A percentile compares a stretch with the other conserved stretches of the same genome.
Conservation (phyloP, 805 yeast species). For the Nakazawaea ishiwadae region DNA sequence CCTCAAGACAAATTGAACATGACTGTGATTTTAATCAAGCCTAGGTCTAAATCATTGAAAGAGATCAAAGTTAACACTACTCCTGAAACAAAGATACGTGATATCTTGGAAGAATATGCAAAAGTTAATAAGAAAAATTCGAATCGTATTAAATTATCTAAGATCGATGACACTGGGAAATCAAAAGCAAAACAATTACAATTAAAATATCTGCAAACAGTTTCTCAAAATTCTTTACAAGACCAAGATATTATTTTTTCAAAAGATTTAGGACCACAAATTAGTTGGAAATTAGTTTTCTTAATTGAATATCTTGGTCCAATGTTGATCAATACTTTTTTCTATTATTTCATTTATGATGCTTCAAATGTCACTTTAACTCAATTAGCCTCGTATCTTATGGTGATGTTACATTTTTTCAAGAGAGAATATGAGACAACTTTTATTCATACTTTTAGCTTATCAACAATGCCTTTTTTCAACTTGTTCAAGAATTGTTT, state of each 20-base stretch:
- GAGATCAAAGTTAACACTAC: slow-evolving; percentile 38
- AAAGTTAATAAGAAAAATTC: slow-evolving; percentile 33
- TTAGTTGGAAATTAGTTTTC: slow-evolving; percentile 89
- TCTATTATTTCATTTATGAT: slow-evolving; percentile 42
- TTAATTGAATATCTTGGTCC: slow-evolving; percentile 90
- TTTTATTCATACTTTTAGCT: slow-evolving; percentile 79
- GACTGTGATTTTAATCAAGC: slow-evolving; percentile 45
- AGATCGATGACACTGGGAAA: slow-evolving; percentile 22
- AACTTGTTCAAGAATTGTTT: slow-evolving; percentile 83
- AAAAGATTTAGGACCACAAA: slow-evolving; percentile 91
- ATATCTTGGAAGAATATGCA: slow-evolving; percentile 37
- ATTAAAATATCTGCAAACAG: slow-evolving; percentile 37
- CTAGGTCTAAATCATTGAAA: slow-evolving; percentile 58
- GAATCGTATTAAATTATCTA: slow-evolving; percentile 55
- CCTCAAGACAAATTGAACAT: background rate
- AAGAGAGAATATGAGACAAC: slow-evolving; percentile 89
- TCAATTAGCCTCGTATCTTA: slow-evolving; percentile 47
- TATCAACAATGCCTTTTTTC: slow-evolving; percentile 87
- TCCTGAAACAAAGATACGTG: slow-evolving; percentile 26
- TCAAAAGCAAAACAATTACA: slow-evolving; percentile 35
- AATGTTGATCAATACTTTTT: slow-evolving; percentile 66
- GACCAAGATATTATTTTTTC: slow-evolving; percentile 45
- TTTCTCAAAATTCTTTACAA: slow-evolving; percentile 40
- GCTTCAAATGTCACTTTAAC: slow-evolving; percentile 39
- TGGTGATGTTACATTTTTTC: slow-evolving; percentile 70